Percentiles rank a stretch among this genome's conserved stretches.
Evolutionary conservation across 805 yeast species (phyloP).

Genomic region (Yamadazyma akitaensis): DNA sequence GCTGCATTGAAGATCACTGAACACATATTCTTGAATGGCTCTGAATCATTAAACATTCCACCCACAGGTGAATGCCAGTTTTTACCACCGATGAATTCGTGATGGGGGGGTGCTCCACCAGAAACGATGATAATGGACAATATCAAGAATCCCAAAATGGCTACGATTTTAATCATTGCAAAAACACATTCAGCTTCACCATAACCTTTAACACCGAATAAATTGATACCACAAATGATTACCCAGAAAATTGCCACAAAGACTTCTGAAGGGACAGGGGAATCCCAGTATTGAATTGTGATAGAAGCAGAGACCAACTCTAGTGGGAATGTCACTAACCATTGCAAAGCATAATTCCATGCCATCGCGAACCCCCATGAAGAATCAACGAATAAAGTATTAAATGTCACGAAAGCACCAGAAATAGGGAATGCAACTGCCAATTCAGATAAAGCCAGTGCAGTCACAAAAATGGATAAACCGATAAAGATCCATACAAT

Average conservation of each 20-base stretch:
- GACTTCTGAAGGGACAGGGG: slow-evolving; percentile 44
- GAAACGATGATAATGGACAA: slow-evolving; percentile 51
- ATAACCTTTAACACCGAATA: slow-evolving; percentile 63
- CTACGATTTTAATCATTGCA: slow-evolving; percentile 51
- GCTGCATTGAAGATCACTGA: slow-evolving; percentile 57
- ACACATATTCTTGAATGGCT: slow-evolving; percentile 61
- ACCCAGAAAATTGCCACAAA: slow-evolving; percentile 56
- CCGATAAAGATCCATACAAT: slow-evolving; percentile 56
- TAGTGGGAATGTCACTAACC: slow-evolving; percentile 35
- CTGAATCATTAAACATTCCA: slow-evolving; percentile 44
- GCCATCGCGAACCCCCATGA: slow-evolving; percentile 64
- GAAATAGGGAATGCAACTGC: slow-evolving; percentile 61
- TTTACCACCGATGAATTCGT: slow-evolving; percentile 55
- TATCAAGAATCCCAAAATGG: slow-evolving; percentile 57
- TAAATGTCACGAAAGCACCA: slow-evolving; percentile 62
- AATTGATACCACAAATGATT: slow-evolving; percentile 48
- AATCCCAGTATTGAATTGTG: slow-evolving; percentile 31
- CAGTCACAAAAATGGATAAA: slow-evolving; percentile 50
- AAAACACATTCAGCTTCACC: slow-evolving; percentile 67
- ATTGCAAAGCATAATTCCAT: slow-evolving; percentile 41
- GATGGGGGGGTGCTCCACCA: slow-evolving; percentile 58
- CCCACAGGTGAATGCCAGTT: slow-evolving; percentile 53
- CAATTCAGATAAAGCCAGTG: slow-evolving; percentile 57
- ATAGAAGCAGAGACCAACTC: slow-evolving; percentile 37
- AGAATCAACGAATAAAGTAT: slow-evolving; percentile 54